These are phyloP conservation scores for Fusarium protoensiforme DNA, from an alignment of 2,329 filamentous ascomycete species.

Conservation along the genomic window DNA sequence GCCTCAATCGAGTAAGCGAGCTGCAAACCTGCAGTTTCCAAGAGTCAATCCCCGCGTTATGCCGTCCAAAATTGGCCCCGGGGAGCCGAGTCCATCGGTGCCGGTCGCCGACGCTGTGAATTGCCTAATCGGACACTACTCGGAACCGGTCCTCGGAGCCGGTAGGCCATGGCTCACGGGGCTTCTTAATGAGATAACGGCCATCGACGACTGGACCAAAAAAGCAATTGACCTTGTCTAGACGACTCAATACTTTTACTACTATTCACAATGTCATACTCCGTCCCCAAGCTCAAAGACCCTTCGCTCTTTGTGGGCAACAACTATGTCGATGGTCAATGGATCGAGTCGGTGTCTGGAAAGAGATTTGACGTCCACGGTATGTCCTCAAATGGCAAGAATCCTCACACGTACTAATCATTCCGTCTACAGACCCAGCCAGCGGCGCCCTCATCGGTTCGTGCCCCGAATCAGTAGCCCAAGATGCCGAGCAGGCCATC, in stretches of 20 bases:
- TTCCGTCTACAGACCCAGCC: not conserved
- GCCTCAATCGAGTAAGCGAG: not conserved
- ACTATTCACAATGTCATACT: not conserved
- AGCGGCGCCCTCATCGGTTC: not conserved
- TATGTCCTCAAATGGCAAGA: not conserved
- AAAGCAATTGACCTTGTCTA: not conserved
- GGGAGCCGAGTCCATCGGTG: not conserved
- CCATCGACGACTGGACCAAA: not conserved
- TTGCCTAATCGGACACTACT: constrained; percentile 1
- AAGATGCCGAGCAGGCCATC: not conserved
- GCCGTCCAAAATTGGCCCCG: not conserved
- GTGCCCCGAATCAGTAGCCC: not conserved
- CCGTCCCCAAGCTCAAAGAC: constrained; percentile 60
- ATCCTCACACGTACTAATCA: not conserved
- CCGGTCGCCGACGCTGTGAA: constrained; percentile 5
- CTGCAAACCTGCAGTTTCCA: not conserved
- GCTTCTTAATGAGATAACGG: not conserved
- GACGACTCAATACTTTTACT: not conserved
- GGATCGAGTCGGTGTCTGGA: constrained; percentile 74
- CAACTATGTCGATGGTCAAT: constrained; percentile 78
- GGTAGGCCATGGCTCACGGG: not conserved
- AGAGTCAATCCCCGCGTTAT: not conserved
- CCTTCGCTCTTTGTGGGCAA: constrained; percentile 68
- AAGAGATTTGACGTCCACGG: constrained; percentile 74
- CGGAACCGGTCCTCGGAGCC: constrained; percentile 11